Percentiles rank a stretch among this genome's conserved stretches.
phyloP scores from a whole-genome alignment of 345 rosid genomes.

The Citrus hindsii region DNA sequence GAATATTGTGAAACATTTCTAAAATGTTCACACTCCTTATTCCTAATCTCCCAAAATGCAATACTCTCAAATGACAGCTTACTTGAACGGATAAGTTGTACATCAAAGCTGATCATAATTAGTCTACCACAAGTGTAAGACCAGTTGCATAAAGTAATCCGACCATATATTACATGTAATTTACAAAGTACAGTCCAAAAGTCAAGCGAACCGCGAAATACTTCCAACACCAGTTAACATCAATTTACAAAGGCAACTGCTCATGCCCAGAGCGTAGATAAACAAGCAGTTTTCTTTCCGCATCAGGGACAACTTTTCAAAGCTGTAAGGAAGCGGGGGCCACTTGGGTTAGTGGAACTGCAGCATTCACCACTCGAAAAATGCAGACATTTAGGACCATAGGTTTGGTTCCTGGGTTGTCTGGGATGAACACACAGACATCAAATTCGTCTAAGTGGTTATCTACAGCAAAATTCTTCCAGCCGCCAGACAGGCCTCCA shows the following conservation, averaged over 20 bases:
- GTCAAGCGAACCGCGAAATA: background rate
- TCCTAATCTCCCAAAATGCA: background rate
- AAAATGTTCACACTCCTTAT: background rate
- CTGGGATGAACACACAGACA: constrained; percentile 46
- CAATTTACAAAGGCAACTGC: background rate
- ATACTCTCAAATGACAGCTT: background rate
- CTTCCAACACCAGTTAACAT: background rate
- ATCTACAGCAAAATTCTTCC: constrained; percentile 46
- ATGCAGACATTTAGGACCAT: constrained; percentile 38
- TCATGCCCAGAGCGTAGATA: background rate
- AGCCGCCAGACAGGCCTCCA: constrained; percentile 47
- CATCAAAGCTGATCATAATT: background rate
- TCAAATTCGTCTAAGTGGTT: constrained; percentile 45
- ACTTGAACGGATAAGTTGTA: background rate
- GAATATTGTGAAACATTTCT: background rate
- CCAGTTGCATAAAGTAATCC: background rate
- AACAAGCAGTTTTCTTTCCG: background rate
- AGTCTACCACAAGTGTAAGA: background rate
- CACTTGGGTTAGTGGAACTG: constrained; percentile 16
- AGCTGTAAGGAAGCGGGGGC: background rate
- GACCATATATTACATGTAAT: background rate
- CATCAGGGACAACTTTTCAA: background rate
- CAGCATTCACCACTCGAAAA: constrained; percentile 29
- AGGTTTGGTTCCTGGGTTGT: background rate
- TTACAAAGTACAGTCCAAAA: background rate